Evolutionary conservation across 2,329 filamentous ascomycete species (phyloP).

Genomic region (Zymoseptoria brevis): DNA sequence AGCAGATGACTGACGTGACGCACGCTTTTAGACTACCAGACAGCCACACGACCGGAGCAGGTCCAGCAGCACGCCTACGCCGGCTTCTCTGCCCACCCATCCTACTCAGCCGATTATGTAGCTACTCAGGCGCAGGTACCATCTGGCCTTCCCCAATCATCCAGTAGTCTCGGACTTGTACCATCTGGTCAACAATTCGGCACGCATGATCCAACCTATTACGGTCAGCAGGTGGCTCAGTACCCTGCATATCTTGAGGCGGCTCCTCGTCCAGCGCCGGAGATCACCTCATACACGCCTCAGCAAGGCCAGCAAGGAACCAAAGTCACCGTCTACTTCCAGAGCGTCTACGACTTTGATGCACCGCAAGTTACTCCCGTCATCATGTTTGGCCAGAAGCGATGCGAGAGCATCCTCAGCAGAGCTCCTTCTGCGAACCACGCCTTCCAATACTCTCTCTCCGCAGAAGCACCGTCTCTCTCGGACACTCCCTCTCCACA

Average conservation of each 20-base stretch:
- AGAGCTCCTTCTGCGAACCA: constrained; percentile 49
- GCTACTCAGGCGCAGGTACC: constrained; percentile 43
- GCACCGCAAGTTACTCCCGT: constrained; percentile 45
- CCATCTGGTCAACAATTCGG: constrained; percentile 35
- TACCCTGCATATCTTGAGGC: constrained; percentile 60
- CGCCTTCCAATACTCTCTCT: constrained; percentile 62
- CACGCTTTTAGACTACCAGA: constrained; percentile 46
- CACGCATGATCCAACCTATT: constrained; percentile 43
- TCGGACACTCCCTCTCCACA: constrained; percentile 48
- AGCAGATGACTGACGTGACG: constrained; percentile 39
- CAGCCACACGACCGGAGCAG: constrained; percentile 53
- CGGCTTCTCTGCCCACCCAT: constrained; percentile 40
- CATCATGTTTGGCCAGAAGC: constrained; percentile 71
- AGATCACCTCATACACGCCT: constrained; percentile 64
- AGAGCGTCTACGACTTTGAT: constrained; percentile 66
- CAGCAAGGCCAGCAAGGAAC: constrained; percentile 60
- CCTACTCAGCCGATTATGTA: constrained; percentile 43
- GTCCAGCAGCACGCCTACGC: constrained; percentile 39
- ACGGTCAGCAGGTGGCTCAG: constrained; percentile 45
- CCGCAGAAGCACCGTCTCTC: constrained; percentile 62
- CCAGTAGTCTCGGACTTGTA: constrained; percentile 39
- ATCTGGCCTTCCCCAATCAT: constrained; percentile 39
- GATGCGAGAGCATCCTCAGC: constrained; percentile 58
- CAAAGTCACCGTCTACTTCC: constrained; percentile 64
- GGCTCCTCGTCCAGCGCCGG: constrained; percentile 51